phyloP scores from a whole-genome alignment of 352 stramenopile genomes.

The Pythium phragmiticola region DNA sequence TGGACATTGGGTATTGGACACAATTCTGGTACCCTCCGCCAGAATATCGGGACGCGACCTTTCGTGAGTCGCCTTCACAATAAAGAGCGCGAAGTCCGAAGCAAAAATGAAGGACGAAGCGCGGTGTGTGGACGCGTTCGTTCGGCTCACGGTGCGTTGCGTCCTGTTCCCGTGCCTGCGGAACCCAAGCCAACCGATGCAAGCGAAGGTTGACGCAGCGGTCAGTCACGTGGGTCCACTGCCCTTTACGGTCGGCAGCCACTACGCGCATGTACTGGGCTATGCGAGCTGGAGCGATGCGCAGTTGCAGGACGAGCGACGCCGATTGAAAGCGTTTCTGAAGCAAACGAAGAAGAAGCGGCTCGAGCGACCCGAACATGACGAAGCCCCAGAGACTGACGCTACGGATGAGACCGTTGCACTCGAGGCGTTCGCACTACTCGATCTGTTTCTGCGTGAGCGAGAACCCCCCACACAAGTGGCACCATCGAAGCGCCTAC shows the following conservation, averaged over 20 bases:
- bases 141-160: constrained; percentile 40
- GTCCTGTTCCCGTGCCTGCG: constrained; percentile 37
- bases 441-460: constrained; percentile 57
- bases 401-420: not conserved
- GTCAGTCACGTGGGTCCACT: not conserved
- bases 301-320: constrained; percentile 37
- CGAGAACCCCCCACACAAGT: not conserved
- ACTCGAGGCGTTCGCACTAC: constrained; percentile 45
- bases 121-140: constrained; percentile 38
- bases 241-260: constrained; percentile 3
- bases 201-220: not conserved
- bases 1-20: constrained; percentile 45
- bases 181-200: not conserved
- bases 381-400: constrained; percentile 6
- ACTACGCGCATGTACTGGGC: constrained; percentile 28
- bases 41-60: not conserved
- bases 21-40: not conserved
- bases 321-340: constrained; percentile 34
- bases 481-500: constrained; percentile 8
- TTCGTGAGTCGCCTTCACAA: not conserved
- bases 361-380: constrained; percentile 3
- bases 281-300: constrained; percentile 37
- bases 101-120: constrained; percentile 3
- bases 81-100: not conserved
- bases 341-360: not conserved